Evolutionary conservation across 176 grass and related monocot species (phyloP).

Genomic region (Bothriochloa decipiens): DNA sequence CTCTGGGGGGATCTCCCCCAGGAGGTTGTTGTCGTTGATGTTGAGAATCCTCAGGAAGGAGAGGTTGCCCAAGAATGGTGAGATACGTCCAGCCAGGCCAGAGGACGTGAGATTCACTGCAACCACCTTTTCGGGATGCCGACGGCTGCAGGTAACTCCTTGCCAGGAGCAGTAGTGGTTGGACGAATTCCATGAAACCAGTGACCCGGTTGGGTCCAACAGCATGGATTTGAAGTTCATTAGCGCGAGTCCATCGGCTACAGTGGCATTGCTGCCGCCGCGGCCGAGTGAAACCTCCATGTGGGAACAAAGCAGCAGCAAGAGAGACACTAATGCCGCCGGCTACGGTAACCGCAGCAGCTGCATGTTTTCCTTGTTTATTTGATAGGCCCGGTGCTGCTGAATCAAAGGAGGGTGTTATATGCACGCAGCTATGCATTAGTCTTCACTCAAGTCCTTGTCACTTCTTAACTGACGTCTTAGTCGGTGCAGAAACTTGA

Average conservation of each 20-base stretch:
- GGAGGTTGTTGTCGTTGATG: constrained; percentile 28
- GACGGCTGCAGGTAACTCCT: constrained; percentile 36
- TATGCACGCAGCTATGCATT: no score
- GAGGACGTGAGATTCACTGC: constrained; percentile 4
- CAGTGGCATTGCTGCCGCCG: neutral
- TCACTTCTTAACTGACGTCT: no score
- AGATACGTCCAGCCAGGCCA: neutral
- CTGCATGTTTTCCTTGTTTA: neutral
- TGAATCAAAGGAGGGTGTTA: no score
- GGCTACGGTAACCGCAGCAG: neutral
- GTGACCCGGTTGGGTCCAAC: constrained; percentile 3
- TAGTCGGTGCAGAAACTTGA: no score
- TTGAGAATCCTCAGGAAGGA: constrained; percentile 36
- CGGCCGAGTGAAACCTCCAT: no score
- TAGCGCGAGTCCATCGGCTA: constrained; percentile 33
- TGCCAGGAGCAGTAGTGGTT: constrained; percentile 35
- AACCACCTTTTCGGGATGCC: constrained; percentile 40
- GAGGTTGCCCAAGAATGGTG: no score
- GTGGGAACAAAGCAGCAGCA: neutral
- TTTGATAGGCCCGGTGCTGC: no score
- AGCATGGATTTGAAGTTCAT: constrained; percentile 46
- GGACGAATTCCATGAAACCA: no score
- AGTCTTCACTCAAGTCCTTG: no score
- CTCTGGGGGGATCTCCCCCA: constrained; percentile 20
- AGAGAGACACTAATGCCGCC: neutral